These are phyloP conservation scores for Rhodotorula sp. DNA, from an alignment of 1,284 basidiomycete species.

Conservation along the genomic window DNA sequence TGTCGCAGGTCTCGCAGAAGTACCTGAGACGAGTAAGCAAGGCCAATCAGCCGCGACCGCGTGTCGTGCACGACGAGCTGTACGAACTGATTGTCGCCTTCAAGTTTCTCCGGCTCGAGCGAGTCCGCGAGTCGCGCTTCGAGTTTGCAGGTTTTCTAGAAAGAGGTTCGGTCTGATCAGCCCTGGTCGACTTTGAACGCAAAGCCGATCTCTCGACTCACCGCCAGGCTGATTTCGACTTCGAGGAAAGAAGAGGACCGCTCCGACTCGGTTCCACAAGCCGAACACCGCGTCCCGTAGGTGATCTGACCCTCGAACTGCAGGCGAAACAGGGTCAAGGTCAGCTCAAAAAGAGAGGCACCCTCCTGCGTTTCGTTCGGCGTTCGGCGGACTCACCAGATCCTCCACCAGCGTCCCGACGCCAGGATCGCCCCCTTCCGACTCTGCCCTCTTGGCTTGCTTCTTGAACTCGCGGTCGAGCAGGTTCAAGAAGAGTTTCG, in stretches of 20 bases:
- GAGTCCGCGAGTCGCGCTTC: conserved; percentile 66
- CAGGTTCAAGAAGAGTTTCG: conserved; percentile 86
- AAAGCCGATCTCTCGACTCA: conserved; percentile 44
- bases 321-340: conserved; percentile 1
- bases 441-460: conserved; percentile 51
- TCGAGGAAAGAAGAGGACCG: conserved; percentile 69
- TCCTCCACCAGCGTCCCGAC: conserved; percentile 22
- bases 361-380: background rate
- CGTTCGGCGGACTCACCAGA: conserved; percentile 1
- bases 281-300: conserved; percentile 72
- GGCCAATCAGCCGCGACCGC: conserved; percentile 1
- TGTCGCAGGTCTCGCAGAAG: conserved; percentile 67
- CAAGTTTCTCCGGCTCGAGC: conserved; percentile 66
- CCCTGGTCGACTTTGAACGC: no score
- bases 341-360: background rate
- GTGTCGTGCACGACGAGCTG: background rate
- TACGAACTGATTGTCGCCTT: conserved; percentile 72
- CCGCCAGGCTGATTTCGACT: conserved; percentile 78
- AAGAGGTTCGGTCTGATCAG: no score
- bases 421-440: conserved; percentile 12
- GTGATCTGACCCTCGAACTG: conserved; percentile 81
- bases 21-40: conserved; percentile 58
- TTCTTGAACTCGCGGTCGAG: conserved; percentile 80
- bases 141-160: conserved; percentile 51
- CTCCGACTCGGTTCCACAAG: conserved; percentile 68